Base-by-base conservation (phyloP, 1,284 basidiomycete species). In the Apiotrichum porosum region DNA sequence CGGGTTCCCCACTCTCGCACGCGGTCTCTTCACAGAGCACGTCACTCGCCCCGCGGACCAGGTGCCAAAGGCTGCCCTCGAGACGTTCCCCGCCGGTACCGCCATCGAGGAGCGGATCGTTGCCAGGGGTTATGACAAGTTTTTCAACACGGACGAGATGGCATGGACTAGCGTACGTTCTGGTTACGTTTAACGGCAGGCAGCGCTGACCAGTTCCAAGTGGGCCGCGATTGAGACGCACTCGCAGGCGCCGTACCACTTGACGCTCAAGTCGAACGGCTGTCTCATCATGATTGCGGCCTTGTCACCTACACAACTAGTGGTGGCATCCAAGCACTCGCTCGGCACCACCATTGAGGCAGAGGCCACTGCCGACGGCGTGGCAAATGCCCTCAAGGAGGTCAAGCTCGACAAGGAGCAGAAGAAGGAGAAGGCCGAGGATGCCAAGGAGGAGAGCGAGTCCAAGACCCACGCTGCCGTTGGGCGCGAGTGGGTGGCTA, bases 261-360 rank as follows among this genome's bases (percentile, higher is more conserved):
- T 98, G 14, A 92, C 94, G 0, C 79, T 94, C 54, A 99, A 98
- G 71, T 91, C 90, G 1, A 99, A 98, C 56, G 95, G 94, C 2
- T 99, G 95, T 69, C 92, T 98, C 71, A 97, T 99, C 61, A 92
- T 98, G 74, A 85, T 98, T 61, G 84, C 88, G 0, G 85, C 95
- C 0, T 78, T 98, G 4, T 85, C 86, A 0, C 80, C 84, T 0
- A 74, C 74, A 0, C 82, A 88, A 57, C 75, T 98, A 1, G 68
- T 98, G 13, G 81, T 97, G 47, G 91, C 92, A 0, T 95, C 91
- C 0, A 98, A 99, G 70, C 93, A 95, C 62, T 83, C 88, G 0
- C 68, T 94, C 1, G 93, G 93, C 0, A 75, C 76, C 0, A 63
- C 64, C 0, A 64, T 56, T 3, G 61, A 68, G 39, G n/a, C n/a